Percentiles rank a stretch among this genome's conserved stretches.
Evolutionary conservation across 768 basidiomycete genomes (phyloP).

Genomic region (Termitomyces sp.): DNA sequence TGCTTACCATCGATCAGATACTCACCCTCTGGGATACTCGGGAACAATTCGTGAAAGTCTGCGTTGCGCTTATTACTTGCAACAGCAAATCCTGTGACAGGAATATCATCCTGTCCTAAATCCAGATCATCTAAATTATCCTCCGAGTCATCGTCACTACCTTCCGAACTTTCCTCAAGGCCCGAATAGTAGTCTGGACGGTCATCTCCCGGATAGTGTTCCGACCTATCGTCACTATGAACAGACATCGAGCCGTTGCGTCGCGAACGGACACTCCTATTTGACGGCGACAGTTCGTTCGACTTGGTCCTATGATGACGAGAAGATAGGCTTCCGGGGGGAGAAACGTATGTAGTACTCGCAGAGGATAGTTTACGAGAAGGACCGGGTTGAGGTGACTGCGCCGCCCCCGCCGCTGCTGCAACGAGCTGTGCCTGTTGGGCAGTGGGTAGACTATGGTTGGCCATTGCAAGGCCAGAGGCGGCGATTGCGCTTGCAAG

Average conservation of each 20-base stretch:
- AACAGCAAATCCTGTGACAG: conserved; percentile 95
- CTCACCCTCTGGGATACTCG: conserved; percentile 86
- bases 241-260: conserved; percentile 17
- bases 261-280: conserved; percentile 15
- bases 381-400: conserved; percentile 1
- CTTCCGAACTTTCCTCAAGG: conserved; percentile 30
- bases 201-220: conserved; percentile 23
- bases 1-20: conserved; percentile 92
- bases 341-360: conserved; percentile 19
- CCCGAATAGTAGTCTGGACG: conserved; percentile 33
- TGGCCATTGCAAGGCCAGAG: conserved; percentile 62
- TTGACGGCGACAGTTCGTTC: conserved; percentile 27
- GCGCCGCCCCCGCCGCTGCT: conserved; percentile 18
- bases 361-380: conserved; percentile 9
- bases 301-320: conserved; percentile 22
- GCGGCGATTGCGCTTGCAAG: conserved; percentile 66
- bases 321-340: conserved; percentile 20
- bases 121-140: conserved; percentile 36
- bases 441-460: conserved; percentile 42
- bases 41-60: conserved; percentile 94
- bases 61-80: conserved; percentile 92
- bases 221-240: conserved; percentile 26
- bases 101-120: conserved; percentile 69
- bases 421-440: conserved; percentile 35
- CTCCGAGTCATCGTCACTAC: conserved; percentile 23